These are phyloP conservation scores for Mycena galopus DNA, from an alignment of 768 basidiomycete genomes.

Conservation along the genomic window DNA sequence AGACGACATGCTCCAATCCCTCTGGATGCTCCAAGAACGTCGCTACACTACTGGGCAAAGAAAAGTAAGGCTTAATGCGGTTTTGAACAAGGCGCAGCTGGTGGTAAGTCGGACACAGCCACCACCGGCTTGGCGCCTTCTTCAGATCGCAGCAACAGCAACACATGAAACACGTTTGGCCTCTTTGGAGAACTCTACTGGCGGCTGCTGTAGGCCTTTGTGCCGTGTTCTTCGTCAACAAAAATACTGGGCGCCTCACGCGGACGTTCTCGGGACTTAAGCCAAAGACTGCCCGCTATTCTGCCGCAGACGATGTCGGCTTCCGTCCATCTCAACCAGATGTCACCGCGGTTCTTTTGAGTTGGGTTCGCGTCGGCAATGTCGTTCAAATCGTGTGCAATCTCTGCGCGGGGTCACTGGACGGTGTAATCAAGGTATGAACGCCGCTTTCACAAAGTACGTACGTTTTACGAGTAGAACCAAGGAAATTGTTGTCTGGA, in stretches of 20 bases:
- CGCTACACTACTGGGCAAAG: too few species aligned
- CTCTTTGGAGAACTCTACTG: not conserved
- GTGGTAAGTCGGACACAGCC: too few species aligned
- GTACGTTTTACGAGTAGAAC: conserved; percentile 38
- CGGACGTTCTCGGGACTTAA: not conserved
- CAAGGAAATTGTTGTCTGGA: conserved; percentile 69
- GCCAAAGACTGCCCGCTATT: not conserved
- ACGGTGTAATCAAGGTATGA: conserved; percentile 46
- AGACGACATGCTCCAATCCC: conserved; percentile 76
- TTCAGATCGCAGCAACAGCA: conserved; percentile 10
- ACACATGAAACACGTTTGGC: conserved; percentile 7
- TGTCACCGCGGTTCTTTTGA: conserved; percentile 70
- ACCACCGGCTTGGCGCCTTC: not conserved
- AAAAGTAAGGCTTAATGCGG: too few species aligned
- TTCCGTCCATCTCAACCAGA: conserved; percentile 46
- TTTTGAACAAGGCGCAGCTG: too few species aligned
- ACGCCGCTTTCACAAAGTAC: not conserved
- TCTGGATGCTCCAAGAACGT: too few species aligned
- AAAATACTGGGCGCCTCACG: not conserved
- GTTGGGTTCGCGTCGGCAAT: conserved; percentile 77
- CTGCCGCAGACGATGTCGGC: too few species aligned
- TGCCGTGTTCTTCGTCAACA: conserved; percentile 1
- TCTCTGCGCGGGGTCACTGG: conserved; percentile 62
- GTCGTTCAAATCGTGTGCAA: conserved; percentile 66
- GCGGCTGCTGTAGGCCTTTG: conserved; percentile 5